phyloP scores from a whole-genome alignment of 1,284 basidiomycete species.

The Jaminaea rosea region DNA sequence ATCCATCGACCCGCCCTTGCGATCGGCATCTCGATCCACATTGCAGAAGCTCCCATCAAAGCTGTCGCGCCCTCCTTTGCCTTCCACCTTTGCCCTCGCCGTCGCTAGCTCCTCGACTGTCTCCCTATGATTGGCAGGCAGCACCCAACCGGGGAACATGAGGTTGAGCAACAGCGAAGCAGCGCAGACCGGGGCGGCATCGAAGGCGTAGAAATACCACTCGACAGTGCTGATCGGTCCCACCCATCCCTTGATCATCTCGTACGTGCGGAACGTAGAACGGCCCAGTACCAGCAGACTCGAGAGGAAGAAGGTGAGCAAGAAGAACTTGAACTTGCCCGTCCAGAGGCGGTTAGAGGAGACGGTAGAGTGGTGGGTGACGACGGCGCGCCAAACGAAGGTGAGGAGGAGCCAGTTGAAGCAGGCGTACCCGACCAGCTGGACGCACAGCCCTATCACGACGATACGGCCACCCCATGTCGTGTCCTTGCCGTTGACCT shows the following conservation, averaged over 20 bases:
- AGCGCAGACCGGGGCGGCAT: conserved; percentile 3
- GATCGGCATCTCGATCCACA: too few species aligned
- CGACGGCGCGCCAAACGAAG: conserved; percentile 7
- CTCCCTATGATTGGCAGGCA: background rate
- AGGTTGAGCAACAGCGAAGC: background rate
- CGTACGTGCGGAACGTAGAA: conserved; percentile 20
- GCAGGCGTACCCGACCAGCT: conserved; percentile 13
- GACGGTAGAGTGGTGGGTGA: background rate
- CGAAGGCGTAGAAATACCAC: conserved; percentile 21
- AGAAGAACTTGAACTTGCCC: conserved; percentile 6
- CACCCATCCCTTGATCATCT: conserved; percentile 24
- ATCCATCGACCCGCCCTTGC: too few species aligned
- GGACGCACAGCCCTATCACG: conserved; percentile 20
- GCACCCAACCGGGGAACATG: background rate
- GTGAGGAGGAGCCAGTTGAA: conserved; percentile 15
- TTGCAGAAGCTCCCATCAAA: too few species aligned
- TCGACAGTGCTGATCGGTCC: conserved; percentile 22
- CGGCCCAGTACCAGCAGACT: conserved; percentile 19
- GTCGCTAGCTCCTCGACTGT: background rate
- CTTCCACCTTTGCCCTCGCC: background rate
- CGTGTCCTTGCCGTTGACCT: conserved; percentile 5
- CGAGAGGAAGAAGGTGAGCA: conserved; percentile 14
- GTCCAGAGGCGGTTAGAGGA: conserved; percentile 5
- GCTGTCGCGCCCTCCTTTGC: background rate
- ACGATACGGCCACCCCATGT: conserved; percentile 15